Base-by-base conservation (phyloP, 495 filamentous ascomycete genomes). In the Penicillium alfredii region DNA sequence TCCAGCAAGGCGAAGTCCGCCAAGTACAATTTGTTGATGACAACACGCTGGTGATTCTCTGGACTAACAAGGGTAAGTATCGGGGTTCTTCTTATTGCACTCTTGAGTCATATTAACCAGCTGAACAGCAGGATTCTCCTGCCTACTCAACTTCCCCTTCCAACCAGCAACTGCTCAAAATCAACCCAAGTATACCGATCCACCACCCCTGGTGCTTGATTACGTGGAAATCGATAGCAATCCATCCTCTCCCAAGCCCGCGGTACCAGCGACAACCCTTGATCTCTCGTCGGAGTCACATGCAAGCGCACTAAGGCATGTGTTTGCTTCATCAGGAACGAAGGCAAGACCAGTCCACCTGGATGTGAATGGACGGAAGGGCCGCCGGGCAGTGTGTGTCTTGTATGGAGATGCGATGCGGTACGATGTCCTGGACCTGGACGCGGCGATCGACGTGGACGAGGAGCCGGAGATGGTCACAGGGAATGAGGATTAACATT, bases 1-100 rank as follows among this genome's bases (percentile, higher is more conserved):
- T 77, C 11, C 45, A 62, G 12, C 39, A 60, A 19, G 70, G 68
- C 12, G 54, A 59, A 19, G 52, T 80, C 24, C 59, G 61, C 14
- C 74, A 80, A 49, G 33, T 76, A 8, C 67, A 76, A 53, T 78
- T 80, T 33, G 63, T 76, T 11, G 66, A 74, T 25, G 74, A 79
- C 32, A 50, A 69, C 28, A 64, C 60, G 3, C 38, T 80, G 16
- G 69, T 76, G 45, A 17, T 78, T 7, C 56, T 79, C n/a, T 68
- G 70, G 45, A 36, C 56, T 8, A 50, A 63, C 17, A 38, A 53
- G 28, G 53, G 74, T 77, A 61, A 39, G 55, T 44, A 4, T 4
- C n/a, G n/a, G n/a, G n/a, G n/a, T n/a, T n/a, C n/a, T n/a, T n/a
- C n/a, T n/a, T n/a, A n/a, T n/a, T n/a, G n/a, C n/a, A n/a, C n/a